Evolutionary conservation across 768 basidiomycete genomes (phyloP).

Genomic region (Phanerochaete carnosa): DNA sequence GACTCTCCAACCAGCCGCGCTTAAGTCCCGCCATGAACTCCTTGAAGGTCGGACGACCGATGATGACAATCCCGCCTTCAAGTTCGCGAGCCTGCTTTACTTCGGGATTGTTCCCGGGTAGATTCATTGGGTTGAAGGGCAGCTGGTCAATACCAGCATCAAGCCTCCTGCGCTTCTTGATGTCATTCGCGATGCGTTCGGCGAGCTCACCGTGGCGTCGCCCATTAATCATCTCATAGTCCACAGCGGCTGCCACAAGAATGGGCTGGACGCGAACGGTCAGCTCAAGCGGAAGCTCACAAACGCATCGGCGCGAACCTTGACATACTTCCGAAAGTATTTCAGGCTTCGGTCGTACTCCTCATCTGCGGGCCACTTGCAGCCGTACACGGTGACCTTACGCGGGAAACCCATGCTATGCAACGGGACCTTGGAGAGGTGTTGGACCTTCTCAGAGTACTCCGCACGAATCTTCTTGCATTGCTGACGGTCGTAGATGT

Average conservation of each 20-base stretch:
- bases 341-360: constrained; percentile 79
- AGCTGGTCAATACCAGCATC: constrained; percentile 60
- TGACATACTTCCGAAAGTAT: constrained; percentile 96
- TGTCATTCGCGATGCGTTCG: constrained; percentile 68
- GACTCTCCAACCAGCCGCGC: constrained; percentile 76
- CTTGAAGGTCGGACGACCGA: constrained; percentile 90
- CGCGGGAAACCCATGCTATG: constrained; percentile 65
- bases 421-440: constrained; percentile 68
- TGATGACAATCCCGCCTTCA: constrained; percentile 79
- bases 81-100: constrained; percentile 57
- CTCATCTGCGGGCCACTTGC: constrained; percentile 94
- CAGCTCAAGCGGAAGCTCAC: constrained; percentile 5
- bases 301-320: constrained; percentile 52
- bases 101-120: constrained; percentile 51
- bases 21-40: constrained; percentile 90
- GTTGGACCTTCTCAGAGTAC: constrained; percentile 78
- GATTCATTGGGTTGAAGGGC: constrained; percentile 36
- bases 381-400: constrained; percentile 82
- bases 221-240: constrained; percentile 82
- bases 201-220: constrained; percentile 85
- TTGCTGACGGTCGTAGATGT: constrained; percentile 83
- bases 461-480: constrained; percentile 74
- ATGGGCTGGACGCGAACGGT: constrained; percentile 61
- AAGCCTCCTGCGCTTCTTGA: constrained; percentile 66
- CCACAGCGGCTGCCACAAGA: constrained; percentile 89